Percentiles rank a stretch among this genome's conserved stretches.
Conservation (phyloP, 345 rosid species). For the Sonneratia alba region DNA sequence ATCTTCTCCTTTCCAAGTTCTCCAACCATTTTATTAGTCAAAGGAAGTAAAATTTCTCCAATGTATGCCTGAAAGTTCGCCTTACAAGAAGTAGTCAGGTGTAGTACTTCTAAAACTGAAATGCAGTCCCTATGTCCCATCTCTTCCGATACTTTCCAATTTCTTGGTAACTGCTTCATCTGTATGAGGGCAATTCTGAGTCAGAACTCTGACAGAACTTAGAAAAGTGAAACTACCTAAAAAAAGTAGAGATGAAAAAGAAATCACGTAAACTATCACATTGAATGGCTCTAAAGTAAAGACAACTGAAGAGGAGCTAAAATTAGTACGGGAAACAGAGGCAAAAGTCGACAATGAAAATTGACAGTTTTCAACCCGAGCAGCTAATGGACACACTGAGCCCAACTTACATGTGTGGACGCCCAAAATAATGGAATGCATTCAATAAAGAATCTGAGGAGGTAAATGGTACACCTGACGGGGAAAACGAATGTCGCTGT, state of each 20-base stretch:
- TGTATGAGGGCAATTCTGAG: conserved; percentile 5
- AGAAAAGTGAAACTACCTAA: background rate
- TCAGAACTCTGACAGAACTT: background rate
- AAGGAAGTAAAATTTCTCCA: conserved; percentile 47
- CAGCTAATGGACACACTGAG: too few relatives aligned
- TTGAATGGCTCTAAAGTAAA: background rate
- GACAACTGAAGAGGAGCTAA: background rate
- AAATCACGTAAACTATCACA: background rate
- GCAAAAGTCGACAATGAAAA: background rate
- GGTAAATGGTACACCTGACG: background rate
- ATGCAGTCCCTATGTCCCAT: conserved; percentile 19
- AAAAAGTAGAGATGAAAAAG: background rate
- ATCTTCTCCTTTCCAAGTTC: conserved; percentile 37
- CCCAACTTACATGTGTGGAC: too few relatives aligned
- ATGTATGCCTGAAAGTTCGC: conserved; percentile 31
- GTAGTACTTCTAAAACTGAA: conserved; percentile 31
- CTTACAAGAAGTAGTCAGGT: conserved; percentile 16
- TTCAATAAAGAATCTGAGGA: background rate
- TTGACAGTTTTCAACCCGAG: background rate
- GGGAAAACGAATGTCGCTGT: conserved; percentile 5
- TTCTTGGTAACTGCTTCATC: conserved; percentile 25
- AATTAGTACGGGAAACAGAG: background rate
- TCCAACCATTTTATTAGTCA: conserved; percentile 20
- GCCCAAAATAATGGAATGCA: too few relatives aligned
- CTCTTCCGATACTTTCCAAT: conserved; percentile 44